A percentile compares a stretch with the other conserved stretches of the same genome.
phyloP scores from a whole-genome alignment of 1,284 basidiomycete species.

The Tilletia caries region DNA sequence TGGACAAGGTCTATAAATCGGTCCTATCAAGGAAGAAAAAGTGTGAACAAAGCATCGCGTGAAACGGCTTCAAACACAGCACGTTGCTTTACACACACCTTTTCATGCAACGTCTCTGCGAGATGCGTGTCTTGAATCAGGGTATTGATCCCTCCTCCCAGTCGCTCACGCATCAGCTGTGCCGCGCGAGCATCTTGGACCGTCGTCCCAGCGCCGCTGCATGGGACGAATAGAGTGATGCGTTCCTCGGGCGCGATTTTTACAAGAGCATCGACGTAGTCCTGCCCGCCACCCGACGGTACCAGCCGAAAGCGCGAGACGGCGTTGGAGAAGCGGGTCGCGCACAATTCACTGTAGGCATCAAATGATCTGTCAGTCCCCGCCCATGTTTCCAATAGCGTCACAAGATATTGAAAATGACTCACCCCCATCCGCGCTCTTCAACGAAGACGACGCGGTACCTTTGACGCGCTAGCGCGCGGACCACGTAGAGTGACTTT shows the following conservation, averaged over 20 bases:
- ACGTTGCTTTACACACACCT: conserved; percentile 25
- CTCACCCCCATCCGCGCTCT: conserved; percentile 46
- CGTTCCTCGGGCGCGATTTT: conserved; percentile 47
- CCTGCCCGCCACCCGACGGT: conserved; percentile 19
- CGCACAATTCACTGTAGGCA: conserved; percentile 44
- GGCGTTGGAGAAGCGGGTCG: conserved; percentile 54
- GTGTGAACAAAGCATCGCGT: neutral
- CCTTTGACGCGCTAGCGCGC: conserved; percentile 55
- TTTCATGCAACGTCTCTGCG: conserved; percentile 55
- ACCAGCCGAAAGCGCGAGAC: conserved; percentile 37
- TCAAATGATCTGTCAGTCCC: neutral
- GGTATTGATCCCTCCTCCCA: conserved; percentile 37
- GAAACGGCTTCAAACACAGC: neutral
- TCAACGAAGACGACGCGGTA: conserved; percentile 56
- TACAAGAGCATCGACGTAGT: conserved; percentile 48
- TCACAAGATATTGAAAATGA: neutral
- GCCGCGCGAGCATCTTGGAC: conserved; percentile 55
- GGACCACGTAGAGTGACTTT: conserved; percentile 55
- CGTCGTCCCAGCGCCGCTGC: conserved; percentile 55
- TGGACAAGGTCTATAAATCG: conserved; percentile 51
- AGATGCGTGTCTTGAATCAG: conserved; percentile 55
- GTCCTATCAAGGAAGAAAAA: conserved; percentile 19
- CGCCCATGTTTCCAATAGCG: neutral
- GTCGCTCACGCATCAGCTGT: conserved; percentile 47
- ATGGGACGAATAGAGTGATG: conserved; percentile 55